Percentiles rank a stretch among this genome's conserved stretches.
phyloP scores from a whole-genome alignment of 2,329 filamentous ascomycete genomes.

The Colletotrichum neosansevieriae region DNA sequence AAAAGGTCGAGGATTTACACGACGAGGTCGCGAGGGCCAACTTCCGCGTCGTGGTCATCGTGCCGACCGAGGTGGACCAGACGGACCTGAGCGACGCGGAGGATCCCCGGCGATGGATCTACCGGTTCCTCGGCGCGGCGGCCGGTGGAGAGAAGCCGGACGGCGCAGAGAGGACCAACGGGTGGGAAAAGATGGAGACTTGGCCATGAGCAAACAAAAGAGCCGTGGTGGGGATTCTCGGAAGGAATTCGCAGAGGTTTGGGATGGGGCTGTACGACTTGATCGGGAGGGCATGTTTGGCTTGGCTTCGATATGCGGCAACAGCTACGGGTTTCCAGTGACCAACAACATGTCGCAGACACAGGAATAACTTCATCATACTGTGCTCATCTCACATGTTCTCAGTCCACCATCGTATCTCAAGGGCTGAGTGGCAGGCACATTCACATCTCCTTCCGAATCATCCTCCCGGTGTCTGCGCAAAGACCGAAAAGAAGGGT shows the following conservation, averaged over 20 bases:
- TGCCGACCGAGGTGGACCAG: constrained; percentile 81
- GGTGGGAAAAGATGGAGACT: constrained; percentile 77
- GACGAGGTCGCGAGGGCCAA: constrained; percentile 79
- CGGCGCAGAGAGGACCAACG: constrained; percentile 48
- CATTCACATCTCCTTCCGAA: neutral
- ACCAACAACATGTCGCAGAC: neutral
- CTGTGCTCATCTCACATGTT: constrained; percentile 20
- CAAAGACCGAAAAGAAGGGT: neutral
- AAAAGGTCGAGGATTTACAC: constrained; percentile 77
- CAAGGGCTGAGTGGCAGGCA: neutral
- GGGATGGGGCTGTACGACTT: neutral
- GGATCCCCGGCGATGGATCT: constrained; percentile 73
- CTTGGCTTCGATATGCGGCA: neutral
- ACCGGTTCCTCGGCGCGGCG: constrained; percentile 65
- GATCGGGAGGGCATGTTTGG: neutral
- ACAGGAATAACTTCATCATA: constrained; percentile 13
- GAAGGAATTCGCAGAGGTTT: neutral
- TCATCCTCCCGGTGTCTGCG: constrained; percentile 12
- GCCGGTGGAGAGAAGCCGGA: constrained; percentile 46
- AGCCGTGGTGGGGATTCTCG: neutral
- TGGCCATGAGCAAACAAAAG: constrained; percentile 66
- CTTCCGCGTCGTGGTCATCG: constrained; percentile 86
- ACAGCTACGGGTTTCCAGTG: neutral
- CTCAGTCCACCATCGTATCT: constrained; percentile 24
- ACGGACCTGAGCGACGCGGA: constrained; percentile 77